phyloP scores from a whole-genome alignment of 1,139 yeast species.

The Debaryomyces coudertii region DNA sequence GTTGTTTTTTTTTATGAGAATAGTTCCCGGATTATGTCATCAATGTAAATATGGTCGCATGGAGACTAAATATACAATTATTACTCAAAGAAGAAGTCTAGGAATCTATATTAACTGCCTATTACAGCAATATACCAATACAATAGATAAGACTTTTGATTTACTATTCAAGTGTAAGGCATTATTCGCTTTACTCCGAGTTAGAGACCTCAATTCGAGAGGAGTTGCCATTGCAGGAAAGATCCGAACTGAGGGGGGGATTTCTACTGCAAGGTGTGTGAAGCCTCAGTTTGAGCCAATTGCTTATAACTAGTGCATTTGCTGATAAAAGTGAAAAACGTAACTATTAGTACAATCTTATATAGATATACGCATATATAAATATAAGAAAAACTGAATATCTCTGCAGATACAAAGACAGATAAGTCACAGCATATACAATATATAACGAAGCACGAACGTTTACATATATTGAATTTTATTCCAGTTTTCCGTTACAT shows the following conservation, averaged over 20 bases:
- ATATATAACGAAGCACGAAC: neutral
- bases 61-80: neutral
- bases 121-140: slow-evolving; percentile 2
- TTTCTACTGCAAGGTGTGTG: neutral
- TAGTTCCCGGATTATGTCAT: slow-evolving; percentile 8
- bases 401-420: neutral
- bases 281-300: neutral
- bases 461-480: neutral
- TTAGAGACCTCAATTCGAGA: neutral
- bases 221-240: neutral
- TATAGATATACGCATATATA: neutral
- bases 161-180: too few species aligned
- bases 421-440: neutral
- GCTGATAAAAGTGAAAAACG: slow-evolving; percentile 1
- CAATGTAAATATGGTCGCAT: neutral
- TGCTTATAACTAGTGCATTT: neutral
- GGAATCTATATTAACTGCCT: neutral
- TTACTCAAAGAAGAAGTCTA: slow-evolving; percentile 6
- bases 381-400: neutral
- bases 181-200: neutral
- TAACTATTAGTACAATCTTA: neutral
- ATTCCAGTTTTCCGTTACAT: neutral
- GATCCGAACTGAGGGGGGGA: neutral
- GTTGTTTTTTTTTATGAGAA: slow-evolving; percentile 8
- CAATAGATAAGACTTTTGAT: slow-evolving; percentile 8